phyloP scores from a whole-genome alignment of 2,329 filamentous ascomycete species.

The Stagonosporopsis rhizophila region DNA sequence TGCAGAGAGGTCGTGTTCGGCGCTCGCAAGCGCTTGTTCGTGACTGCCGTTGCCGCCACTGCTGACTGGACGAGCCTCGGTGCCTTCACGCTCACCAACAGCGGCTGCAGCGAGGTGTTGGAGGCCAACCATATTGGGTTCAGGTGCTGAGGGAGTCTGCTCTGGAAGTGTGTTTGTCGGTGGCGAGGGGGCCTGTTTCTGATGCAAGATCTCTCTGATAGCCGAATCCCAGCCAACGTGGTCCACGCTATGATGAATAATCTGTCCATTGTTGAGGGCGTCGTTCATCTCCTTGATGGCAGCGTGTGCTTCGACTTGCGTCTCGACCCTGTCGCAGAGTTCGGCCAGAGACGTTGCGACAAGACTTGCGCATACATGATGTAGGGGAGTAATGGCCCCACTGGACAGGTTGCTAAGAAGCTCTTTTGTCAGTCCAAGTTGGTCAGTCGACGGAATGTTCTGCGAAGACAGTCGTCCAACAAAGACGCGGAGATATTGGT shows the following conservation, averaged over 20 bases:
- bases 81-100: conserved; percentile 46
- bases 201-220: conserved; percentile 41
- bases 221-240: conserved; percentile 46
- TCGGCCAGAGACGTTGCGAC: conserved; percentile 46
- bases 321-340: conserved; percentile 45
- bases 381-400: conserved; percentile 41
- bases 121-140: conserved; percentile 49
- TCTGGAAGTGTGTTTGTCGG: conserved; percentile 28
- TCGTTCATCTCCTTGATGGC: conserved; percentile 48
- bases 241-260: conserved; percentile 41
- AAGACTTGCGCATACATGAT: conserved; percentile 47
- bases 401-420: conserved; percentile 38
- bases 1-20: conserved; percentile 46
- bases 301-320: conserved; percentile 45
- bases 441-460: conserved; percentile 32
- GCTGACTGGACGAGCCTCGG: conserved; percentile 36
- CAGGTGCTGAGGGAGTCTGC: conserved; percentile 32
- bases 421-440: conserved; percentile 37
- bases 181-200: conserved; percentile 37
- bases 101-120: conserved; percentile 50
- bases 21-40: conserved; percentile 24
- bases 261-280: conserved; percentile 41
- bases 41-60: conserved; percentile 34
- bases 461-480: conserved; percentile 39
- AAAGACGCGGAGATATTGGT: conserved; percentile 47